Evolutionary conservation across 768 basidiomycete species (phyloP), one percentile per base, ranked within the genome.

Genomic region (Hysterangium stoloniferum): DNA sequence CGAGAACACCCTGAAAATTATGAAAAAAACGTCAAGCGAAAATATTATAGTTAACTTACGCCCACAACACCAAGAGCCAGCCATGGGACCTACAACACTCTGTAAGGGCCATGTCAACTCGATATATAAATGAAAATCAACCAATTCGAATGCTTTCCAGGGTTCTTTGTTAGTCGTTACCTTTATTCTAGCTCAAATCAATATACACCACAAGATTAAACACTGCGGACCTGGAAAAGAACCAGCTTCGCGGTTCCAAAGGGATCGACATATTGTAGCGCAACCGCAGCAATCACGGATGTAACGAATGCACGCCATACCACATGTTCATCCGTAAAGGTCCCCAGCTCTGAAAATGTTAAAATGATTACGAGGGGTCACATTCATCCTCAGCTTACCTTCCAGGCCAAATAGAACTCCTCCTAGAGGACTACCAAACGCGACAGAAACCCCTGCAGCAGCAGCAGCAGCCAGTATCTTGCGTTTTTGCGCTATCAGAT

Each of bases 291-390:
- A 45, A 92, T 77, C 44, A 84, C 86, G 6, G 88, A 90, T 13
- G 87, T 89, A 48, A 89, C 89, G 61, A 95, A 95, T n/a, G 83
- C 87, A 50, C 80, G 73, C 84, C 84, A 86, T 74, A 86, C 79
- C 25, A 86, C 84, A 56, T 89, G 86, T 53, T 83, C 82, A 57
- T 76, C 79, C 15, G 80, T 75, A 59, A 83, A 82, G 1, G 78
- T 76, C 56, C 83, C 82, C 15, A 85, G 66, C 60, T 85, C 82
- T 35, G 51, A 29, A 40, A 54, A 58, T 11, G 52, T 35, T 43
- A 55, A 45, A 33, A n/a, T n/a, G n/a, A n/a, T n/a, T n/a, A n/a
- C n/a, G n/a, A n/a, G n/a, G n/a, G n/a, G n/a, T n/a, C 38, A 25
- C 27, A 45, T 9, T 20, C n/a, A 54, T 12, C 6, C 19, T n/a